Evolutionary conservation across 1,284 basidiomycete species (phyloP), one percentile per base, ranked within the genome.

Genomic region (Puccinia horiana): DNA sequence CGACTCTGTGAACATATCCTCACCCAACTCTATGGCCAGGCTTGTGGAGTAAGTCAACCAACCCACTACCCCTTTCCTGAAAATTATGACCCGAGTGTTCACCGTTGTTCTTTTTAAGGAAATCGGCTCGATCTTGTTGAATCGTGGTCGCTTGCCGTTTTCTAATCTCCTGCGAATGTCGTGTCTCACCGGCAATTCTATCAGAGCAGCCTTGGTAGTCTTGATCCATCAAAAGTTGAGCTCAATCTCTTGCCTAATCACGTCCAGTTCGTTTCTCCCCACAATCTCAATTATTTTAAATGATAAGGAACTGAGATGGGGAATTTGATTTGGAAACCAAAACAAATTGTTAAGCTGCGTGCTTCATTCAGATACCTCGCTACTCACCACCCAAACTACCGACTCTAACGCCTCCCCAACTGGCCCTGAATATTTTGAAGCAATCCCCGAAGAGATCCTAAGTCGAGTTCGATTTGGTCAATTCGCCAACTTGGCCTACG

Each of bases 221-320:
- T 61, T 80, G 20, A 80, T 80, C 37, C 77, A 80, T 32, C 77
- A 80, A 42, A 80, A 80, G 77, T 80, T 49, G 52, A 61, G 44
- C n/a, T 49, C 32, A 35, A 75, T 44, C 63, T 54, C 37, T 63
- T 2, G 18, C 29, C 29, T 54, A 16, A 47, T 47, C 44, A n/a
- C 56, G 6, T 58, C 56, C 29, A 6, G 56, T 23, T 63, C 6
- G 23, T 67, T 37, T 67, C 29, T 37, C 40, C 23, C 35, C 8
- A 42, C 44, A 3, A 47, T 73, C n/a, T 35, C 8, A 23, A n/a
- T 26, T 23, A 1, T 35, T 6, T 74, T 5, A 74, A 14, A 70
- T 47, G 6, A 11, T 44, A 23, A 70, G 9, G 42, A 29, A 72
- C 49, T 47, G 40, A n/a, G n/a, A n/a, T n/a, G n/a, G n/a, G n/a